Evolutionary conservation across 345 rosid genomes (phyloP), one percentile per base, ranked within the genome.

Genomic region (Citrus hindsii): DNA sequence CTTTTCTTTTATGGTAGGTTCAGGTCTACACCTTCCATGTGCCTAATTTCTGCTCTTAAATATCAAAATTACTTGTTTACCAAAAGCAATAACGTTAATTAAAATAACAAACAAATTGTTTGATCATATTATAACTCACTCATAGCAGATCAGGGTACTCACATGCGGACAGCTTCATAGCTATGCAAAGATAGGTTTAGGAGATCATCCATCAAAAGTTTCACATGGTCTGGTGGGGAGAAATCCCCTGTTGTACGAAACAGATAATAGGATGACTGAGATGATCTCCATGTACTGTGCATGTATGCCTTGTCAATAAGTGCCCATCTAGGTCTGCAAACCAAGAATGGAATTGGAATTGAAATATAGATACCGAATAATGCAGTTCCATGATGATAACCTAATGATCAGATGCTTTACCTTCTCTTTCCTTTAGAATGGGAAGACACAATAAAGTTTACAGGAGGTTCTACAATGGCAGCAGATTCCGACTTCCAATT

Each of bases 401-500:
- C 71, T 76, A 67, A 71, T n/a, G 33, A 61, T 51, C 62, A 38
- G 71, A 65, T 27, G 51, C 48, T 60, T 71, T 80, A 91, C 99
- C 99, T 92, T 89, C 93, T 92, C 86, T 89, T 96, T 81, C 97
- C 97, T 86, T 88, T 89, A 77, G 97, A 89, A 86, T 92, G 94
- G 75, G 90, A 87, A 64, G 92, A 87, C 64, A 89, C 92, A 68
- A 96, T 91, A 88, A 91, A 96, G 86, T 96, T 96, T 79, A 89
- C 84, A 60, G 99, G 90, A 87, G 99, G 99, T 87, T 96, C 99
- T 59, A 91, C 80, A 80, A 94, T 90, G 69, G 98, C 97, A 82
- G 99, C 93, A 80, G 98, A 94, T 85, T 96, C 98, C 87, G 94
- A 86, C 90, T 93, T 96, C 99, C 97, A 93, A 77, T 95, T 96